Base-by-base conservation (phyloP, 352 stramenopile genomes). In the Globisporangium takayamanum region DNA sequence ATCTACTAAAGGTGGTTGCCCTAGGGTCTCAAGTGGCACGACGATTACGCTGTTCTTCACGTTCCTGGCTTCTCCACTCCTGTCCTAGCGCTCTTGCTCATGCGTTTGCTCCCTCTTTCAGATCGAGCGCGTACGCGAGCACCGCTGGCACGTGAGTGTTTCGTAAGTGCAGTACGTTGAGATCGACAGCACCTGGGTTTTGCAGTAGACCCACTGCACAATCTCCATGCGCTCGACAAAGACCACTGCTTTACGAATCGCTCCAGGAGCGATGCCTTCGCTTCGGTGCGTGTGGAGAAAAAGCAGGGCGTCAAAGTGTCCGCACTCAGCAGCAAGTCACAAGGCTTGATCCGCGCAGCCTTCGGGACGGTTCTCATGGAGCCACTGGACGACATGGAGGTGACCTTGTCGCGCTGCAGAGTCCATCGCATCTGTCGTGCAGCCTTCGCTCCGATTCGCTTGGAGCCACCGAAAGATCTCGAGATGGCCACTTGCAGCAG, bases 271-370 rank as follows among this genome's bases (percentile, higher is more conserved):
- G 30, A 36, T 36, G 39, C 39, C 39, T 18, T 44, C 39, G 39
- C 11, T 16, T 11, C 52, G 53, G 50, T 60, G 47, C 16, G 36
- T 15, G 37, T 60, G 60, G 2, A 60, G 41, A 39, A 67, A 67
- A 10, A 42, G n/a, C 18, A 47, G 26, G 11, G 59, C n/a, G 16
- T 26, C 48, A 52, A 44, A 54, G 47, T 54, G 22, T 25, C 57
- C 50, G 10, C 3, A 4, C 15, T 33, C 49, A 1, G 44, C 26
- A 53, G 50, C 26, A 18, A 15, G 12, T 20, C 1, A 15, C 49
- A 53, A 11, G 4, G 49, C 49, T 20, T 42, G 10, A n/a, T 5
- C 25, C 16, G 49, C 42, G 28, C 49, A 53, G 14, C 28, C 49
- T n/a, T 53, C 49, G 3, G 14, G 41, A n/a, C 49, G 49, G 8